These are phyloP conservation scores for Trametes coccinea DNA, from an alignment of 768 basidiomycete species.

Conservation along the genomic window DNA sequence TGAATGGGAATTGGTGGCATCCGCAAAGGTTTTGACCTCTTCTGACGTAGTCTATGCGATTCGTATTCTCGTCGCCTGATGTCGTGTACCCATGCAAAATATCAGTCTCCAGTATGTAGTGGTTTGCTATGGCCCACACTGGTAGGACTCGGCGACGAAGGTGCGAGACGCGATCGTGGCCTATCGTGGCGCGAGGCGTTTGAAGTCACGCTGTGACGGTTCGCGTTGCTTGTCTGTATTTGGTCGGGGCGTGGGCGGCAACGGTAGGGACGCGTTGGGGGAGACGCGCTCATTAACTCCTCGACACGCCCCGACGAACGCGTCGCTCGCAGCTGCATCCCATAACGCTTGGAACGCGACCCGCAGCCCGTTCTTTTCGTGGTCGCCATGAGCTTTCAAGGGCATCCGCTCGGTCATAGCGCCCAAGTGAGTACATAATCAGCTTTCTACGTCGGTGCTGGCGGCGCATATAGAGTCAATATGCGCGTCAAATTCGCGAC, in stretches of 20 bases:
- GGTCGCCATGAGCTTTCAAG: slow-evolving; percentile 25
- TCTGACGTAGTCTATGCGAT: too few relatives aligned
- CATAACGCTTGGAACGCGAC: background rate
- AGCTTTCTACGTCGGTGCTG: background rate
- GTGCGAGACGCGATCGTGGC: too few relatives aligned
- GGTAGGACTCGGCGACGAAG: too few relatives aligned
- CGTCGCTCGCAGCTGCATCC: background rate
- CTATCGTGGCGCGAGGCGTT: background rate
- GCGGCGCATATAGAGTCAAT: background rate
- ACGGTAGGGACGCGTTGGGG: slow-evolving; percentile 10
- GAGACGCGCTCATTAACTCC: slow-evolving; percentile 11
- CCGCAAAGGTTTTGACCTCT: slow-evolving; percentile 52
- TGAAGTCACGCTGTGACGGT: slow-evolving; percentile 21
- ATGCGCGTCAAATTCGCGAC: slow-evolving; percentile 2
- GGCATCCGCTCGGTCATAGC: slow-evolving; percentile 11
- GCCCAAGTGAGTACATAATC: background rate
- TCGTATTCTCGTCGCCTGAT: too few relatives aligned
- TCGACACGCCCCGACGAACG: background rate
- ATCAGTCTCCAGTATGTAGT: too few relatives aligned
- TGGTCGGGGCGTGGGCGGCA: slow-evolving; percentile 12
- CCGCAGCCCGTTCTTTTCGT: background rate
- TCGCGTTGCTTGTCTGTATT: slow-evolving; percentile 19
- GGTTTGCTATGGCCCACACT: too few relatives aligned
- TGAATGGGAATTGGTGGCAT: slow-evolving; percentile 62
- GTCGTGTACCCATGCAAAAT: too few relatives aligned